phyloP scores from a whole-genome alignment of 495 filamentous ascomycete genomes.

The Lasiosphaeris hirsuta region DNA sequence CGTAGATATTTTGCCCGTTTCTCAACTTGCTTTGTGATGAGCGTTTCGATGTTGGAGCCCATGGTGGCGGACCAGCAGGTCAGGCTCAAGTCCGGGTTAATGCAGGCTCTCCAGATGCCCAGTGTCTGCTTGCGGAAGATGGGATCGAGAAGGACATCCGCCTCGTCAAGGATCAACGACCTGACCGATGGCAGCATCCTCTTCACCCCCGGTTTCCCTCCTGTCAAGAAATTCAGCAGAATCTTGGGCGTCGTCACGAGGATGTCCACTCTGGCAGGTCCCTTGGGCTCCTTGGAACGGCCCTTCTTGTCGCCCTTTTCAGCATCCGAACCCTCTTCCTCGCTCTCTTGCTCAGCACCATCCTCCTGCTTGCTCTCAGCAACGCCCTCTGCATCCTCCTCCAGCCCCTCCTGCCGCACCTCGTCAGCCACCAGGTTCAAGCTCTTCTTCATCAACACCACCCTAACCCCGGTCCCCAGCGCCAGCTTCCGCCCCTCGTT shows the following conservation, averaged over 20 bases:
- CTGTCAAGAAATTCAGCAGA: slow-evolving; percentile 69
- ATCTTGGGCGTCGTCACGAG: slow-evolving; percentile 83
- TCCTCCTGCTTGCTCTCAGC: slow-evolving; percentile 39
- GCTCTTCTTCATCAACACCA: slow-evolving; percentile 80
- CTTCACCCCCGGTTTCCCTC: slow-evolving; percentile 39
- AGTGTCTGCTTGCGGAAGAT: slow-evolving; percentile 89
- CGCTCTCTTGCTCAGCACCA: slow-evolving; percentile 28
- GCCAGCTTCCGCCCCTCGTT: slow-evolving; percentile 86
- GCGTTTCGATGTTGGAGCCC: slow-evolving; percentile 82
- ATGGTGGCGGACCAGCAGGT: slow-evolving; percentile 96
- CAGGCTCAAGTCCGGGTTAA: slow-evolving; percentile 60
- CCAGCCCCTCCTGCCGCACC: slow-evolving; percentile 26
- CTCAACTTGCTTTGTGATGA: slow-evolving; percentile 52
- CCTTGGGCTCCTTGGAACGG: slow-evolving; percentile 24
- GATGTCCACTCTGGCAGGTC: slow-evolving; percentile 69
- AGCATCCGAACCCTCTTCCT: slow-evolving; percentile 32
- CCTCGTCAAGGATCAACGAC: slow-evolving; percentile 83
- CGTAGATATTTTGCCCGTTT: slow-evolving; percentile 56
- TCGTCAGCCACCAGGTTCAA: slow-evolving; percentile 61
- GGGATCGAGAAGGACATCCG: slow-evolving; percentile 88
- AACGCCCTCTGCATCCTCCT: slow-evolving; percentile 38
- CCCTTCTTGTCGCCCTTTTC: slow-evolving; percentile 26
- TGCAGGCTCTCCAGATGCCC: slow-evolving; percentile 76
- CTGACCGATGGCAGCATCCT: slow-evolving; percentile 59
- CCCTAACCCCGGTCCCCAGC: slow-evolving; percentile 70